A percentile compares a stretch with the other conserved stretches of the same genome.
Evolutionary conservation across 2,329 filamentous ascomycete species (phyloP).

Genomic region (Hymenoscyphus linearis): DNA sequence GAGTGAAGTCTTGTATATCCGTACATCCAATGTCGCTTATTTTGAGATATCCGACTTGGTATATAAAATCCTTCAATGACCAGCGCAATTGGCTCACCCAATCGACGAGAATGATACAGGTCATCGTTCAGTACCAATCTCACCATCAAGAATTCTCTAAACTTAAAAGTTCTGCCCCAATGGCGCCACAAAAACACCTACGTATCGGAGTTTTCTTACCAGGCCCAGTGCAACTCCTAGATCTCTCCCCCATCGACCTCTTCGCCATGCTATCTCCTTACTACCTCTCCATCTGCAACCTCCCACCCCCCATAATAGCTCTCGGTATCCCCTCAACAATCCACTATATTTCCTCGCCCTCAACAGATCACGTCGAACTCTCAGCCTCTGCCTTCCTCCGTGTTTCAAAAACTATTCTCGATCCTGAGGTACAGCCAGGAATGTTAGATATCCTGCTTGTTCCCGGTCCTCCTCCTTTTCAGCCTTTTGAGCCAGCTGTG

Average conservation of each 20-base stretch:
- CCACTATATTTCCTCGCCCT: conserved; percentile 41
- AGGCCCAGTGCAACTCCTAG: conserved; percentile 42
- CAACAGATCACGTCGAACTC: conserved; percentile 34
- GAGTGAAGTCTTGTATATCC: conserved; percentile 1
- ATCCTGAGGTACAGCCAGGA: conserved; percentile 44
- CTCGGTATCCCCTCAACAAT: conserved; percentile 41
- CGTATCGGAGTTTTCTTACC: conserved; percentile 49
- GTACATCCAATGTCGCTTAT: conserved; percentile 1
- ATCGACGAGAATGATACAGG: neutral
- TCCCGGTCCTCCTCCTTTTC: conserved; percentile 43
- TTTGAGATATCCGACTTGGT: neutral
- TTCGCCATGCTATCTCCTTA: conserved; percentile 42
- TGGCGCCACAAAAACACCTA: conserved; percentile 25
- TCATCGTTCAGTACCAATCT: neutral
- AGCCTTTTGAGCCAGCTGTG: conserved; percentile 31
- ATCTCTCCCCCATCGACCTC: conserved; percentile 46
- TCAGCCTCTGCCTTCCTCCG: conserved; percentile 38
- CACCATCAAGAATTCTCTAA: no score
- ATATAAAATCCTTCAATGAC: neutral
- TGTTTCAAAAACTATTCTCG: conserved; percentile 40
- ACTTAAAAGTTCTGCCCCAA: conserved; percentile 17
- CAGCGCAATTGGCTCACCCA: neutral
- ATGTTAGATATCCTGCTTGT: conserved; percentile 46
- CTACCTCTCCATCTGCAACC: conserved; percentile 37
- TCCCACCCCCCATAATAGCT: conserved; percentile 36